phyloP scores from a whole-genome alignment of 331 rosid species.

The Acacia concinna region DNA sequence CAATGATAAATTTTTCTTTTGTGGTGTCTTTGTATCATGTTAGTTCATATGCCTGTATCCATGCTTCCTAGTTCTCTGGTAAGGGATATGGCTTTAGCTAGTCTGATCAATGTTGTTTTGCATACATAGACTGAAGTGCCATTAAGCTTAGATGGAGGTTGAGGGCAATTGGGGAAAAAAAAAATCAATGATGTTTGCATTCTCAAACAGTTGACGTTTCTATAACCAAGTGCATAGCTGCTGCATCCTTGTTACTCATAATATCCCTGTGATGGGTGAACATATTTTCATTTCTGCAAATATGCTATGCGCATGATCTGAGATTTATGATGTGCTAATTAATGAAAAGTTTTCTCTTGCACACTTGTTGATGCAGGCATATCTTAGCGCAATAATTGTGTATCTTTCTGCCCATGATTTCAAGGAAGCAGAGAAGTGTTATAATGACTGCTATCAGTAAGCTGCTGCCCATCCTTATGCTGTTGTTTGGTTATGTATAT shows the following conservation, averaged over 20 bases:
- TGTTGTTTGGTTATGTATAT: conserved; percentile 6
- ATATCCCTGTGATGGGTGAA: not conserved
- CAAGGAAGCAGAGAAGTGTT: conserved; percentile 93
- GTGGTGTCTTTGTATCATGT: not conserved
- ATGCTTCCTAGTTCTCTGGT: not conserved
- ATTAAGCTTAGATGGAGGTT: not conserved
- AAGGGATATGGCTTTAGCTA: not conserved
- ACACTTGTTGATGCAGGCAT: conserved; percentile 62
- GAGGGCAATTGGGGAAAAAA: not conserved
- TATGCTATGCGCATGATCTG: not conserved
- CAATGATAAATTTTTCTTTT: not conserved
- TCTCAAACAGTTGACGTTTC: not conserved
- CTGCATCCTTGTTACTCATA: conserved; percentile 2
- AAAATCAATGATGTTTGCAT: not conserved
- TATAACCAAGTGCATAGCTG: not conserved
- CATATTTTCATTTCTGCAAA: not conserved
- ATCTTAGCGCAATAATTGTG: conserved; percentile 76
- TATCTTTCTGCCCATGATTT: conserved; percentile 80
- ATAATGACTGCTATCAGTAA: conserved; percentile 89
- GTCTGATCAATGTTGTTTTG: not conserved
- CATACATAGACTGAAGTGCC: not conserved
- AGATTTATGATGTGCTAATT: not conserved
- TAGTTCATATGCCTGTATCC: not conserved
- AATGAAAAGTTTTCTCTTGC: conserved; percentile 13
- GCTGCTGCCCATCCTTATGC: conserved; percentile 35